Base-by-base conservation (phyloP, 2,329 filamentous ascomycete species). In the Paraphoma sp. region DNA sequence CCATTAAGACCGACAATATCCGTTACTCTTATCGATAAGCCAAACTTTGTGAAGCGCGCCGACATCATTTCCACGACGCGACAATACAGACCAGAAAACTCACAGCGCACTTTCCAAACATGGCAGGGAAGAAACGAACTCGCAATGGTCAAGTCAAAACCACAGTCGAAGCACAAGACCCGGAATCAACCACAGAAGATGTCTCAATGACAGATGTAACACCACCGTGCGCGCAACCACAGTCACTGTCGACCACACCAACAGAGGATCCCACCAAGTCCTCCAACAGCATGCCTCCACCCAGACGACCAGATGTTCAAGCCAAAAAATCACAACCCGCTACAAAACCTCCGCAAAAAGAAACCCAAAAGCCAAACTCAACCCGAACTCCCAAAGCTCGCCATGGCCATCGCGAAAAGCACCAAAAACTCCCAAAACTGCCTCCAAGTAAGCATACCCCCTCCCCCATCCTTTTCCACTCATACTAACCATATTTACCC, bases 51-150 rank as follows among this genome's bases (percentile, higher is more conserved):
- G 51, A 42, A 42, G 17, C 53, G 56, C 59, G 55, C 59, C 54
- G 49, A 45, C 42, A 38, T 40, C 10, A 43, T 50, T 18, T 30
- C 10, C 14, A 17, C 14, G 16, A 17, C 40, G 23, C 48, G 14
- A 17, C 45, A 51, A 17, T 16, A 4, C 8, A 6, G 11, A 42
- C 40, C 16, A 6, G 33, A 11, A 38, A 11, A 6, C 33, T 6
- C 6, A n/a, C 10, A 38, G 6, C 33, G 3, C 33, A 38, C 33
- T n/a, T 38, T n/a, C 10, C 44, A 1, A 52, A 16, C 10, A 69
- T 65, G 62, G 57, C 64, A 50, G 65, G 63, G 41, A 65, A 69
- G 47, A 74, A 74, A 44, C 56, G 71, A 41, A 67, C 67, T 0
- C 51, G 54, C 6, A 62, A 59, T 41, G 71, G 72, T 23, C 56